Percentiles rank a stretch among this genome's conserved stretches.
These are phyloP conservation scores for Recurvomyces mirabilis DNA, from an alignment of 495 filamentous ascomycete species.

Conservation along the genomic window DNA sequence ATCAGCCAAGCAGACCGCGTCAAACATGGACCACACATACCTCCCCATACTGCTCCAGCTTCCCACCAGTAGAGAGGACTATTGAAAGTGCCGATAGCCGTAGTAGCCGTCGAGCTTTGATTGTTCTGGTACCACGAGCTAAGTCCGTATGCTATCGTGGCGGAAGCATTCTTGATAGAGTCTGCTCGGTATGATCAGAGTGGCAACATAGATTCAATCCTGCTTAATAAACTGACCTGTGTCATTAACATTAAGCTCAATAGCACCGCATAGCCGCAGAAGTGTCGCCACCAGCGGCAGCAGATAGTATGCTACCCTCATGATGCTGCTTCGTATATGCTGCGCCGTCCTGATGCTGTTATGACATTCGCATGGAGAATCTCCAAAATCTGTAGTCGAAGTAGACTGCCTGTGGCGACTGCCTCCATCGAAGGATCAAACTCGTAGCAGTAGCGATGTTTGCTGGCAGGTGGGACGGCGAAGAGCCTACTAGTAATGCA, in stretches of 20 bases:
- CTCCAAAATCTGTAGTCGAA: too few species aligned
- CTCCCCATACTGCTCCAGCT: conserved; percentile 27
- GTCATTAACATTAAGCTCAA: conserved; percentile 7
- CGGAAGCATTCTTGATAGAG: conserved; percentile 18
- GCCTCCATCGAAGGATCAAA: too few species aligned
- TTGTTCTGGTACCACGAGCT: conserved; percentile 20
- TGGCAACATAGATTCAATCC: not conserved
- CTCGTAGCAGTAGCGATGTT: too few species aligned
- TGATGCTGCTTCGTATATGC: not conserved
- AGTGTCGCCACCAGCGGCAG: not conserved
- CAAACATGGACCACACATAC: too few species aligned
- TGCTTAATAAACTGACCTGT: conserved; percentile 3
- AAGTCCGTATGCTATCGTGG: conserved; percentile 12
- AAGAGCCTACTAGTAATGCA: too few species aligned
- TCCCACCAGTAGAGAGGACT: conserved; percentile 34
- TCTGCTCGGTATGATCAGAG: too few species aligned
- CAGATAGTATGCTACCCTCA: not conserved
- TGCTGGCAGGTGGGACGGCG: too few species aligned
- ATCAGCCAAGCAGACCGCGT: too few species aligned
- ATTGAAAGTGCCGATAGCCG: conserved; percentile 15
- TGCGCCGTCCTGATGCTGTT: too few species aligned
- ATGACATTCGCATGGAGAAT: too few species aligned
- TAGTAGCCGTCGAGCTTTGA: not conserved
- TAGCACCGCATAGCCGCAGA: not conserved
- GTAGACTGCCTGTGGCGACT: too few species aligned